Conservation (phyloP, 805 yeast species). For the Blastobotrys terrestris region DNA sequence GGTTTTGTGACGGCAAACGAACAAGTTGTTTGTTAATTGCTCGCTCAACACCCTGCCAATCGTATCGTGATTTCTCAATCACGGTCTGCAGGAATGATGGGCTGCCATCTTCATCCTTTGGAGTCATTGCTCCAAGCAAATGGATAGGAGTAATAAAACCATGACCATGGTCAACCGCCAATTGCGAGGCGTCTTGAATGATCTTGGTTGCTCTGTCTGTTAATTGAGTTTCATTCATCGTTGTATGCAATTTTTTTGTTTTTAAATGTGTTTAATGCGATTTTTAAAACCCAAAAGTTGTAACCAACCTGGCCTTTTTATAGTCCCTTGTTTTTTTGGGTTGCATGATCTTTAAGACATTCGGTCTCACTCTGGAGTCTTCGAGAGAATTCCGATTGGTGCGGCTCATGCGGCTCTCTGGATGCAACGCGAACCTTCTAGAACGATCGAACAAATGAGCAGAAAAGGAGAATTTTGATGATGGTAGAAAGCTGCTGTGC, state of each 20-base stretch:
- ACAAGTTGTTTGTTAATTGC: constrained; percentile 76
- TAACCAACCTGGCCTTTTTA: background rate
- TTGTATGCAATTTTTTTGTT: background rate
- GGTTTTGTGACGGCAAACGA: constrained; percentile 78
- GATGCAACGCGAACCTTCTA: background rate
- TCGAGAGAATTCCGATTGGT: background rate
- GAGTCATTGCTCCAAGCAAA: constrained; percentile 82
- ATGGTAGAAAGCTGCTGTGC: too few species aligned
- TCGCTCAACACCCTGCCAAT: constrained; percentile 75
- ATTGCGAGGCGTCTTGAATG: constrained; percentile 67
- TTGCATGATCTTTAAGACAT: background rate
- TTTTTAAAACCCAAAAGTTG: too few species aligned
- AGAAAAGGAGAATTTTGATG: too few species aligned
- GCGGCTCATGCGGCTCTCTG: background rate
- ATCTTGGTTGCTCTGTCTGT: constrained; percentile 90
- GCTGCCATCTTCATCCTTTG: constrained; percentile 49
- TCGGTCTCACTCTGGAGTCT: background rate
- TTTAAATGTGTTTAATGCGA: background rate
- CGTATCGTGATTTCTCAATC: constrained; percentile 80
- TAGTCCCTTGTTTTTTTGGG: background rate
- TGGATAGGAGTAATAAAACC: constrained; percentile 84
- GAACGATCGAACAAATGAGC: background rate
- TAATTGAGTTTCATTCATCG: constrained; percentile 45
- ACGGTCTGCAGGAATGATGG: constrained; percentile 72
- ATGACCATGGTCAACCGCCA: constrained; percentile 81